Conservation (phyloP, 805 yeast species). For the Pichia scutulata region DNA sequence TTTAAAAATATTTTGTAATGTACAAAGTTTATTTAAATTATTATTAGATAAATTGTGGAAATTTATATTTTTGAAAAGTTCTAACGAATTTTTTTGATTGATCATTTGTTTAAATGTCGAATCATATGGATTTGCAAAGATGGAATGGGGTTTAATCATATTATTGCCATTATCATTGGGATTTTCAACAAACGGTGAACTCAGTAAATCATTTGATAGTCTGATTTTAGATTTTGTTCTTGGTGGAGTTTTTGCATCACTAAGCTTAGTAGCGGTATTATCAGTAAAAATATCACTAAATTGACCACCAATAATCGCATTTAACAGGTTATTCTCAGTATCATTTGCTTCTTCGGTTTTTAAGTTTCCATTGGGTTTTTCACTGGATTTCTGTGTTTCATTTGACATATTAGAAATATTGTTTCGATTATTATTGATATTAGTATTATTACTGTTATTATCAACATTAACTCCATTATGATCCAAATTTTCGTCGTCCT, state of each 20-base stretch:
- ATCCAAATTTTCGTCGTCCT: constrained; percentile 24
- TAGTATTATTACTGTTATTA: neutral
- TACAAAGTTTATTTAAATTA: constrained; percentile 11
- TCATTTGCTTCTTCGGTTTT: neutral
- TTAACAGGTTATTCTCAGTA: constrained; percentile 6
- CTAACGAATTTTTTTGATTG: neutral
- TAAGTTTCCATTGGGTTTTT: neutral
- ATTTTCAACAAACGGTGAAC: constrained; percentile 42
- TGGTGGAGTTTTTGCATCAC: constrained; percentile 25
- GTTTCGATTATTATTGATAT: neutral
- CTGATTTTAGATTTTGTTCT: constrained; percentile 5
- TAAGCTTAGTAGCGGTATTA: constrained; percentile 35
- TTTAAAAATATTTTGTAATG: constrained; percentile 16
- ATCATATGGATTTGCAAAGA: constrained; percentile 35
- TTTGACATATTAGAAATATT: neutral
- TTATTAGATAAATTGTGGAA: constrained; percentile 12
- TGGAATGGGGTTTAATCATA: constrained; percentile 4
- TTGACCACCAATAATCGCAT: constrained; percentile 14
- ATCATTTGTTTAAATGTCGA: constrained; percentile 26
- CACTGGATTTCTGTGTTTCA: neutral
- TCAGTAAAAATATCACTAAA: constrained; percentile 40
- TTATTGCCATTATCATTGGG: constrained; percentile 10
- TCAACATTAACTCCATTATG: too few relatives aligned
- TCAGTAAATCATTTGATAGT: constrained; percentile 19
- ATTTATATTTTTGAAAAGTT: constrained; percentile 22